Evolutionary conservation across 306 rosid genomes (phyloP), one percentile per base, ranked within the genome.

Genomic region (cucumber (Cucumis sativus)): DNA sequence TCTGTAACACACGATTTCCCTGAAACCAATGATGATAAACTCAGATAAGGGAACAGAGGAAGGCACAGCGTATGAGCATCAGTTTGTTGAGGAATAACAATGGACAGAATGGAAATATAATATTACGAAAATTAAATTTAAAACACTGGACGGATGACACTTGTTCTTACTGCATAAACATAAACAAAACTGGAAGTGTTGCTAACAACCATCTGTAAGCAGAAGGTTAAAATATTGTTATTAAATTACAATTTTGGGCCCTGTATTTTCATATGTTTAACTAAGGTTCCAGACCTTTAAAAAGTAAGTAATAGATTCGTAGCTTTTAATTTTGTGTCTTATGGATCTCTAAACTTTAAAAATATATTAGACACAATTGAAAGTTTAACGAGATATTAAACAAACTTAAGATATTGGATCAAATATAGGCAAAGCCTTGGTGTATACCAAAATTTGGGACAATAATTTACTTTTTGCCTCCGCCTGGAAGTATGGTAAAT

Each of bases 1-100:
- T 89, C 72, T 89, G 88, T 47, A 54, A 3, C 74, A 86, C 82
- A 60, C 41, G 90, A 81, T 61, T 84, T 30, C 93, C 91, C 95
- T 91, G 75, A 20, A 80, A 79, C 69, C 66, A 28, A 75, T 28
- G 64, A 56, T 35, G 39, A 56, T 9, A 57, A 65, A 52, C 16
- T 45, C 55, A 62, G 28, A 65, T 43, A n/a, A 40, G 30, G 17
- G 43, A 54, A 16, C 10, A 43, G 21, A 57, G 10, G 58, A 80
- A 74, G 57, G 39, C 15, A 56, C 9, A 37, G 3, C 7, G 10
- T 4, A 70, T 21, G 75, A 23, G 16, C 8, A 37, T 21, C 59
- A 23, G 56, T 70, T 47, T 14, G 58, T 70, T 6, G 2, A 45
- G 51, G 20, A 43, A 14, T 47, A 20, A 47, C 58, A 70, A 9